Evolutionary conservation across 208 protist genomes (phyloP), one percentile per base, ranked within the genome.

Genomic region (Leishmania aethiopica): DNA sequence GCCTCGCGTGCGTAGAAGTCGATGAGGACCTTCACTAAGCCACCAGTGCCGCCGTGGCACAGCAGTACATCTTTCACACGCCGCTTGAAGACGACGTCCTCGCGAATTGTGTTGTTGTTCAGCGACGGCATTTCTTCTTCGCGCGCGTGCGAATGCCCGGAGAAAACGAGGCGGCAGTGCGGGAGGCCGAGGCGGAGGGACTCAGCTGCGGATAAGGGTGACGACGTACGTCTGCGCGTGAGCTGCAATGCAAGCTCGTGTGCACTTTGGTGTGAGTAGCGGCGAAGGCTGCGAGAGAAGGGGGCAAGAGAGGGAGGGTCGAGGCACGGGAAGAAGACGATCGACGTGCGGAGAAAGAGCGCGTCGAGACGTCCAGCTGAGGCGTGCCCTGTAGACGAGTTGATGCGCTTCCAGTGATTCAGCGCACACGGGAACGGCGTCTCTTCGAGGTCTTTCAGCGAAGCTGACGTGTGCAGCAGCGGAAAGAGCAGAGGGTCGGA

Each of bases 61-160:
- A 93, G 85, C 11, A 95, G 77, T 7, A 80, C 80, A n/a, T 77
- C 69, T 87, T 96, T 96, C 70, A 97, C 93, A 49, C 92, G 92
- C n/a, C 78, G 40, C 17, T 87, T 81, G 78, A 96, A 95, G 70
- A 96, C 80, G 59, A 67, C 74, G 72, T 97, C 94, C 80, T 96
- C 93, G 42, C 93, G 86, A 4, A 88, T 88, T 75, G 95, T 92
- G 86, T 96, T 96, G 66, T 89, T 94, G 78, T 89, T 91, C 57
- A 88, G 84, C 35, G 78, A 83, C 8, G 88, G 64, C 93, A 96
- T 94, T 51, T 40, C 13, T 10, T 53, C 7, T 53, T 32, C 45
- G 57, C 32, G 25, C 28, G 32, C 35, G 11, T 22, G 62, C 8
- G 15, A 69, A 0, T 37, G 1, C n/a, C 8, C 25, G 11, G 8